phyloP scores from a whole-genome alignment of 164 flowering plant species.

The Macadamia tetraphylla region DNA sequence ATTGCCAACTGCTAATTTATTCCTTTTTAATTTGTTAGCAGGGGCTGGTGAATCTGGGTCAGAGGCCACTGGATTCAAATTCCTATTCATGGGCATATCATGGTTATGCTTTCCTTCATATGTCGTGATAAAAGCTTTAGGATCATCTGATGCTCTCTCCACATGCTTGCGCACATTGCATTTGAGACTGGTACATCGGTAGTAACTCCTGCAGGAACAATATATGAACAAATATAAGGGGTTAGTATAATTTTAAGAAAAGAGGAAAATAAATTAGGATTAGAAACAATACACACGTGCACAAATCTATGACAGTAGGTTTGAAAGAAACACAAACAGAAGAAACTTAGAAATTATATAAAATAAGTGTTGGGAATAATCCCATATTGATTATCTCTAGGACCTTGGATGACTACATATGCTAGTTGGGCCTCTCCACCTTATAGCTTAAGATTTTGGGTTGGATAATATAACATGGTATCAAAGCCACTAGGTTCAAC shows the following conservation, averaged over 20 bases:
- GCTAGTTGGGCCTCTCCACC: no score
- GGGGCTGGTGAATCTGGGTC: slow-evolving; percentile 30
- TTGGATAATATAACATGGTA: no score
- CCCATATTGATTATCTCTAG: no score
- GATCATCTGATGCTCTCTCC: slow-evolving; percentile 79
- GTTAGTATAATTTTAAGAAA: neutral
- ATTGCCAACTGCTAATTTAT: slow-evolving; percentile 1
- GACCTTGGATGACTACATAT: no score
- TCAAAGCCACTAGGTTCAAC: no score
- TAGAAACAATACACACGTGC: neutral
- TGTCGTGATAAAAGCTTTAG: slow-evolving; percentile 71
- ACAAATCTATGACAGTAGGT: neutral
- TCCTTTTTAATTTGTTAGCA: slow-evolving; percentile 17
- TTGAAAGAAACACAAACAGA: no score
- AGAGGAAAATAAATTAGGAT: neutral
- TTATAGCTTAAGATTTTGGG: no score
- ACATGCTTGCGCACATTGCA: slow-evolving; percentile 89
- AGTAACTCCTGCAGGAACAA: slow-evolving; percentile 71
- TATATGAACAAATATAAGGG: neutral
- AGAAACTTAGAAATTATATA: no score
- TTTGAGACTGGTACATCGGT: slow-evolving; percentile 61
- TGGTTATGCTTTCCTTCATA: slow-evolving; percentile 94
- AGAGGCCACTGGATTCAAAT: slow-evolving; percentile 27
- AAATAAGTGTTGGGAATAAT: no score
- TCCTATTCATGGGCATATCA: slow-evolving; percentile 50